phyloP scores from a whole-genome alignment of 495 filamentous ascomycete genomes.

The Darksidea phi region DNA sequence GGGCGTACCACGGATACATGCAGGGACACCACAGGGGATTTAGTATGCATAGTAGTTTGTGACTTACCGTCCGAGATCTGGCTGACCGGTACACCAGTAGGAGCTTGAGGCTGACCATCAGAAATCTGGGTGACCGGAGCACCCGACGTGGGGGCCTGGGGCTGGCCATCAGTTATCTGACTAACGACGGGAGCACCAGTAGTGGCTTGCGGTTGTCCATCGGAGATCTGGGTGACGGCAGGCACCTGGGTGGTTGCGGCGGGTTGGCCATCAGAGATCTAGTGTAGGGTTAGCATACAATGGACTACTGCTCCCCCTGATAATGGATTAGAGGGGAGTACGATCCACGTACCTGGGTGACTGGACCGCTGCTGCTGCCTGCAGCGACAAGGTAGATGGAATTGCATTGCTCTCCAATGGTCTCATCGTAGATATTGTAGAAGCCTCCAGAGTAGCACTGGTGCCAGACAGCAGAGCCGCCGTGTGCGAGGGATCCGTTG shows the following conservation, averaged over 20 bases:
- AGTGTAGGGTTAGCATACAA: constrained; percentile 17
- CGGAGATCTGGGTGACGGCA: constrained; percentile 44
- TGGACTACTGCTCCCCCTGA: background rate
- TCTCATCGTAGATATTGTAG: constrained; percentile 41
- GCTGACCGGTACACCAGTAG: constrained; percentile 12
- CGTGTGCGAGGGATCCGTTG: constrained; percentile 61
- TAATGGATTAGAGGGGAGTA: too few species aligned
- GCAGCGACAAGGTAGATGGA: constrained; percentile 32
- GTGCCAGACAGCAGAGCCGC: constrained; percentile 54
- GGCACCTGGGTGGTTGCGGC: constrained; percentile 19
- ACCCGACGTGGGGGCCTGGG: background rate
- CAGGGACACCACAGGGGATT: background rate
- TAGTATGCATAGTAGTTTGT: background rate
- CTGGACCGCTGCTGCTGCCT: background rate
- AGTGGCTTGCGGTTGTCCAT: constrained; percentile 27
- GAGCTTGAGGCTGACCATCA: constrained; percentile 24
- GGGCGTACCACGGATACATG: background rate
- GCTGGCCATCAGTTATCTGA: constrained; percentile 13
- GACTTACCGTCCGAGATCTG: constrained; percentile 10
- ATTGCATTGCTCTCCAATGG: constrained; percentile 40
- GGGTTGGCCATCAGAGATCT: constrained; percentile 24
- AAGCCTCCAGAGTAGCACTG: constrained; percentile 61
- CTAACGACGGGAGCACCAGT: constrained; percentile 8
- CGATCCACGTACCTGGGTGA: constrained; percentile 11
- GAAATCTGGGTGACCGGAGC: constrained; percentile 5